Evolutionary conservation across 1,139 yeast genomes (phyloP).

Genomic region (Suhomyces bolitotheri): DNA sequence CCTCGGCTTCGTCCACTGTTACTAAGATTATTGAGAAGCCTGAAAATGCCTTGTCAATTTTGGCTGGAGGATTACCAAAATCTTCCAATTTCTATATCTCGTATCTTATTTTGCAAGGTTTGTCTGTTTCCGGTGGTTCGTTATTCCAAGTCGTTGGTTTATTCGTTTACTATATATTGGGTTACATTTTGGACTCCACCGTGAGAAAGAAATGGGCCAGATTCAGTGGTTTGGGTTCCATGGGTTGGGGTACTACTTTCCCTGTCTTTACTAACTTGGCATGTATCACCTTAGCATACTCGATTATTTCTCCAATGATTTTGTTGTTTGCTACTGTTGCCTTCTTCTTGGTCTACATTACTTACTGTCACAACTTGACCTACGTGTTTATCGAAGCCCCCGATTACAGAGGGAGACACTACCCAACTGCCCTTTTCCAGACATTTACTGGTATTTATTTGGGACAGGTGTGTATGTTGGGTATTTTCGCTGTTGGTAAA

Average conservation of each 20-base stretch:
- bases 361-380: constrained; percentile 75
- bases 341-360: constrained; percentile 71
- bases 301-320: constrained; percentile 76
- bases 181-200: constrained; percentile 70
- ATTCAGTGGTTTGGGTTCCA: constrained; percentile 58
- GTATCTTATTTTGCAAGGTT: constrained; percentile 76
- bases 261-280: constrained; percentile 83
- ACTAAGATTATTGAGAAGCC: constrained; percentile 68
- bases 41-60: constrained; percentile 60
- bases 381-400: constrained; percentile 63
- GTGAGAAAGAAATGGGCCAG: constrained; percentile 86
- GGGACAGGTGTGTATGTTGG: constrained; percentile 82
- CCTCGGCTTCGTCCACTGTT: constrained; percentile 75
- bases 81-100: constrained; percentile 85
- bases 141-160: constrained; percentile 77
- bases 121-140: constrained; percentile 77
- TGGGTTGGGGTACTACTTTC: constrained; percentile 87
- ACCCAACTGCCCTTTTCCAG: constrained; percentile 86
- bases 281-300: constrained; percentile 74
- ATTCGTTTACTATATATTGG: constrained; percentile 67
- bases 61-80: constrained; percentile 78
- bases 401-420: constrained; percentile 81
- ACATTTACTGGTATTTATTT: constrained; percentile 84
- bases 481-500: constrained; percentile 84
- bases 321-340: constrained; percentile 70